A percentile compares a stretch with the other conserved stretches of the same genome.
Evolutionary conservation across 108 stramenopile genomes (phyloP).

Genomic region (Aurantiochytrium sp.): DNA sequence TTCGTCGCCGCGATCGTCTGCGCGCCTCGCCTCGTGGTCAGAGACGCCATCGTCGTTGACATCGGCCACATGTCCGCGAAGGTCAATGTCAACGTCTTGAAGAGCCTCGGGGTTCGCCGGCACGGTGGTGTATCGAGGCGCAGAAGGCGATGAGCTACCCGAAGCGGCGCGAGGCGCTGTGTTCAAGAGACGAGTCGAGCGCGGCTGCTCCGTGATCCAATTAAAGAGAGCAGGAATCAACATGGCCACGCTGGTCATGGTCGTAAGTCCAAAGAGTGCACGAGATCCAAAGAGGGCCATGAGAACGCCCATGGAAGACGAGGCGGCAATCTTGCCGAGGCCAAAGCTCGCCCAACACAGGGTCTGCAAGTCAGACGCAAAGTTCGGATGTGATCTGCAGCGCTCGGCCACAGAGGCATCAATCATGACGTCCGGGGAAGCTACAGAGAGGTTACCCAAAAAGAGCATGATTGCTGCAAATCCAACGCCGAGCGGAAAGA

Average conservation of each 20-base stretch:
- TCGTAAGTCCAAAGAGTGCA: not conserved
- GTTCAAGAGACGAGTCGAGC: not conserved
- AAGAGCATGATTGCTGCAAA: not conserved
- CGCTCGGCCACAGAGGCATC: constrained; percentile 20
- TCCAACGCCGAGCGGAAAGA: not conserved
- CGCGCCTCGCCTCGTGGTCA: not conserved
- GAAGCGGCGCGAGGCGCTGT: no score
- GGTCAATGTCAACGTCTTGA: no score
- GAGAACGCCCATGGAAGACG: not conserved
- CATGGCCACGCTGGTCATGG: not conserved
- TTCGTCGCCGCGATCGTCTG: not conserved
- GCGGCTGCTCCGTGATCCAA: not conserved
- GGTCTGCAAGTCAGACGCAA: constrained; percentile 16
- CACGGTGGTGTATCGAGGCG: no score
- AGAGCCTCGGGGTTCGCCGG: no score
- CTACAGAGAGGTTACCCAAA: constrained; percentile 14
- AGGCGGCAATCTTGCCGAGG: not conserved
- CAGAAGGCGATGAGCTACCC: no score
- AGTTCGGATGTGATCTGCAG: not conserved
- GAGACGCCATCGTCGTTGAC: no score
- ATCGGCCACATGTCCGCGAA: no score
- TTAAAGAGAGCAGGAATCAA: not conserved
- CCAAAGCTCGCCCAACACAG: constrained; percentile 17
- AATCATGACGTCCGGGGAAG: constrained; percentile 26
- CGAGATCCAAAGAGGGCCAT: not conserved